These are phyloP conservation scores for Cyanodermella asteris DNA, from an alignment of 2,329 filamentous ascomycete species.

Conservation along the genomic window DNA sequence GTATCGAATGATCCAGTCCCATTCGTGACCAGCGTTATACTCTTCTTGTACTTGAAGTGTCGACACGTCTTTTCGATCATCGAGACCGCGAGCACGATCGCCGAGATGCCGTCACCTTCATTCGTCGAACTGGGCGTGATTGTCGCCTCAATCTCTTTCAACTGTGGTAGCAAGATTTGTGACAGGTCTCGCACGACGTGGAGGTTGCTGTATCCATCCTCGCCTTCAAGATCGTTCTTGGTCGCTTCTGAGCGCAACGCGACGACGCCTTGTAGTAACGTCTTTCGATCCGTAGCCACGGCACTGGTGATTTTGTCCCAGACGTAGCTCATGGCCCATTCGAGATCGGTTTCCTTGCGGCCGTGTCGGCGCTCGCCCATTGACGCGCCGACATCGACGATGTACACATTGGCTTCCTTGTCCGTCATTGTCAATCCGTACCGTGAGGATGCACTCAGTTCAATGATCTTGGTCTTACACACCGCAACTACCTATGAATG, in stretches of 20 bases:
- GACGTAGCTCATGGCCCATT: slow-evolving; percentile 76
- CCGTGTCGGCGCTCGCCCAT: slow-evolving; percentile 55
- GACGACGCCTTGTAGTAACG: slow-evolving; percentile 53
- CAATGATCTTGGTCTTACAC: not conserved
- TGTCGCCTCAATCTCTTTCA: slow-evolving; percentile 39
- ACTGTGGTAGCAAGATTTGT: slow-evolving; percentile 42
- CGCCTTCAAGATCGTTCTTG: slow-evolving; percentile 39
- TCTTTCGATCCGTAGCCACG: slow-evolving; percentile 50
- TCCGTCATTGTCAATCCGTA: too few species aligned
- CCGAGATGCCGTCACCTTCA: slow-evolving; percentile 64
- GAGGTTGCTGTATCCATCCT: slow-evolving; percentile 62
- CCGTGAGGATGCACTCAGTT: not conserved
- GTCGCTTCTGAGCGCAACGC: slow-evolving; percentile 67
- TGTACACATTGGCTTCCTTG: slow-evolving; percentile 83
- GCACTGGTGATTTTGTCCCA: slow-evolving; percentile 80
- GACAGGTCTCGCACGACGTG: slow-evolving; percentile 39
- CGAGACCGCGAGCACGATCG: slow-evolving; percentile 63
- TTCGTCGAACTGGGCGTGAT: slow-evolving; percentile 47
- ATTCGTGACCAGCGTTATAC: slow-evolving; percentile 71
- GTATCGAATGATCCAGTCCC: slow-evolving; percentile 50
- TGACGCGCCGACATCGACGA: slow-evolving; percentile 70
- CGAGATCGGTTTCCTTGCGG: slow-evolving; percentile 56
- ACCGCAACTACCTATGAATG: not conserved
- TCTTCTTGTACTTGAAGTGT: slow-evolving; percentile 59
- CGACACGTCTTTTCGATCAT: slow-evolving; percentile 68